Percentiles rank a stretch among this genome's conserved stretches.
These are phyloP conservation scores for Tripterygium wilfordii DNA, from an alignment of 177 flowering plant species.

Conservation along the genomic window DNA sequence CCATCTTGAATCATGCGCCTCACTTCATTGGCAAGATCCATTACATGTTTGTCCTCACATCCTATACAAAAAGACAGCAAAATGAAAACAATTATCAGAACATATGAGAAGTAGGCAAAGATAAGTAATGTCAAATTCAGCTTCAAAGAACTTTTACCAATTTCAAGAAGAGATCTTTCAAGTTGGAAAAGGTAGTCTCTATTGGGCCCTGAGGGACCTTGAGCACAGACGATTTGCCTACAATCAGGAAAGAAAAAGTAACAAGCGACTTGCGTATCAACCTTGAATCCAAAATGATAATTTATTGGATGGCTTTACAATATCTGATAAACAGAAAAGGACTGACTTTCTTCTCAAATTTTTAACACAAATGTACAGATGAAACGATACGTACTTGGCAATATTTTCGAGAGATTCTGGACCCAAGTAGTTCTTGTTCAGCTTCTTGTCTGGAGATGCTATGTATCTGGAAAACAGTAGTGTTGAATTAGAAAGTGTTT, in stretches of 20 bases:
- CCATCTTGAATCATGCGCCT: too few relatives aligned
- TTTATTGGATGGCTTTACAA: not conserved
- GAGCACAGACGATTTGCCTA: constrained; percentile 77
- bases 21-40: constrained; percentile 67
- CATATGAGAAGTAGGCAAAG: not conserved
- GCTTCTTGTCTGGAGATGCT: constrained; percentile 72
- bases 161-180: constrained; percentile 57
- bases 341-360: not conserved
- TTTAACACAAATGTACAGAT: not conserved
- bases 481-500: constrained; percentile 1
- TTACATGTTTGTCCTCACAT: constrained; percentile 72
- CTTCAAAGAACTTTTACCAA: constrained; percentile 38
- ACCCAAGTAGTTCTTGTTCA: constrained; percentile 76
- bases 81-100: not conserved
- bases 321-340: not conserved
- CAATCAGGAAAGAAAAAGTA: constrained; percentile 3
- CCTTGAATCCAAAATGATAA: not conserved
- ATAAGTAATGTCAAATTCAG: not conserved
- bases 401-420: constrained; percentile 86
- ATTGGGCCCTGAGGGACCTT: constrained; percentile 99
- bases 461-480: constrained; percentile 48
- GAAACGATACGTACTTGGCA: constrained; percentile 57
- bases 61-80: constrained; percentile 29
- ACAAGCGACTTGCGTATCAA: not conserved
- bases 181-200: constrained; percentile 90